phyloP scores from a whole-genome alignment of 2,329 filamentous ascomycete genomes.

The Aspergillus latus region DNA sequence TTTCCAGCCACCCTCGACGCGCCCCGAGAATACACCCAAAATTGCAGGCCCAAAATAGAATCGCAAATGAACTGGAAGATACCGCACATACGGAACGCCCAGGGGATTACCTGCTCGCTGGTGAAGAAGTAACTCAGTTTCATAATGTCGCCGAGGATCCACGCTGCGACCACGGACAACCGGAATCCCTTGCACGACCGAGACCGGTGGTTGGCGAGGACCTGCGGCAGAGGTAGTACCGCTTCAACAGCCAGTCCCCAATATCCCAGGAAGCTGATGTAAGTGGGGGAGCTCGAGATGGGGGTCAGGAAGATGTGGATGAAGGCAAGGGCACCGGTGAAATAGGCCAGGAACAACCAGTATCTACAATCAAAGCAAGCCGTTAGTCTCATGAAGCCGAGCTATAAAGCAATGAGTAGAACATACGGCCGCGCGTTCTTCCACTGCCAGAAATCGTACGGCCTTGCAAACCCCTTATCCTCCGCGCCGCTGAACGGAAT shows the following conservation, averaged over 20 bases:
- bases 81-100: slow-evolving; percentile 50
- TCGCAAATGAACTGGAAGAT: slow-evolving; percentile 52
- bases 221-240: slow-evolving; percentile 49
- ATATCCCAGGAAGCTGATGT: slow-evolving; percentile 47
- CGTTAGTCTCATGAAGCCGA: background rate
- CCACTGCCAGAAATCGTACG: slow-evolving; percentile 67
- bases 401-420: background rate
- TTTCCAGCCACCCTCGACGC: slow-evolving; percentile 23
- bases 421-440: slow-evolving; percentile 52
- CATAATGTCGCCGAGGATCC: slow-evolving; percentile 52
- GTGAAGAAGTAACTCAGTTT: slow-evolving; percentile 54
- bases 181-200: slow-evolving; percentile 52
- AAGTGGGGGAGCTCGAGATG: slow-evolving; percentile 43
- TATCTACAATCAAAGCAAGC: slow-evolving; percentile 42
- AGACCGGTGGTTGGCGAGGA: slow-evolving; percentile 48
- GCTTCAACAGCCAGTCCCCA: slow-evolving; percentile 50
- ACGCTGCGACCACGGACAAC: slow-evolving; percentile 48
- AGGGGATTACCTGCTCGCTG: slow-evolving; percentile 45
- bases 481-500: slow-evolving; percentile 39
- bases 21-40: slow-evolving; percentile 46
- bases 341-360: slow-evolving; percentile 59
- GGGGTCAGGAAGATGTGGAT: slow-evolving; percentile 56
- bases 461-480: slow-evolving; percentile 43
- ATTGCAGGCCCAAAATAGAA: slow-evolving; percentile 49
- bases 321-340: slow-evolving; percentile 49